Evolutionary conservation across 2,329 filamentous ascomycete species (phyloP), one percentile per base, ranked within the genome.

Genomic region (Ophiostoma pallidulum): DNA sequence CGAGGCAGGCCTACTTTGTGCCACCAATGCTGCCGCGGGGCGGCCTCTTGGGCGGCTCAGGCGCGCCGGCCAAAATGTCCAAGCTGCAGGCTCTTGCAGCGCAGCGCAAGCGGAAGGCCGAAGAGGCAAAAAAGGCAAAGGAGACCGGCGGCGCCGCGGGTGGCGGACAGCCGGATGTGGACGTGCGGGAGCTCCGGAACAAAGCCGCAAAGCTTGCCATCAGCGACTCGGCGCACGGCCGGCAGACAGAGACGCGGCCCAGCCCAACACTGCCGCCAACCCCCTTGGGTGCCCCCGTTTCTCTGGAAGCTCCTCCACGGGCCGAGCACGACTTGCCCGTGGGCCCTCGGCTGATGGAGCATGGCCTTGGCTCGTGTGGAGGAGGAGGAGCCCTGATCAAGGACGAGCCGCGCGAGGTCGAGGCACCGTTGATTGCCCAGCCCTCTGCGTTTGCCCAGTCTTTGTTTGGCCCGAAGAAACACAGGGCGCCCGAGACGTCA

Each of bases 61-160:
- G 78, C 41, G 67, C 67, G 12, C 59, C 69, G n/a, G 74, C 78
- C 3, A 92, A 90, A 59, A 74, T 86, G 64, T 94, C 91, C 5
- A 98, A 98, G 59, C 71, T 98, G 39, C 91, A 94, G 57, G 88
- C 88, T 41, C 70, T 98, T 36, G 90, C 91, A 44, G 88, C 88
- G 29, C 84, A 86, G 46, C 77, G 89, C 24, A 90, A 89, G 62
- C 90, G 86, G 66, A 94, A 89, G 64, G 81, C 80, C 13, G 81
- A 80, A 26, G 80, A 83, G 33, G 80, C 77, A 56, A 69, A 53
- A 35, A 50, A 63, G 40, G 49, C 56, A 2, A 58, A 62, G 37
- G 58, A 63, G 32, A 56, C 57, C 18, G n/a, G 35, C 18, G n/a
- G 28, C 4, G 5, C 29, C 7, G 14, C 20, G 18, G 40, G n/a